Conservation (phyloP, 192 early-diverging fungal species). For the Coemansia sp. region DNA sequence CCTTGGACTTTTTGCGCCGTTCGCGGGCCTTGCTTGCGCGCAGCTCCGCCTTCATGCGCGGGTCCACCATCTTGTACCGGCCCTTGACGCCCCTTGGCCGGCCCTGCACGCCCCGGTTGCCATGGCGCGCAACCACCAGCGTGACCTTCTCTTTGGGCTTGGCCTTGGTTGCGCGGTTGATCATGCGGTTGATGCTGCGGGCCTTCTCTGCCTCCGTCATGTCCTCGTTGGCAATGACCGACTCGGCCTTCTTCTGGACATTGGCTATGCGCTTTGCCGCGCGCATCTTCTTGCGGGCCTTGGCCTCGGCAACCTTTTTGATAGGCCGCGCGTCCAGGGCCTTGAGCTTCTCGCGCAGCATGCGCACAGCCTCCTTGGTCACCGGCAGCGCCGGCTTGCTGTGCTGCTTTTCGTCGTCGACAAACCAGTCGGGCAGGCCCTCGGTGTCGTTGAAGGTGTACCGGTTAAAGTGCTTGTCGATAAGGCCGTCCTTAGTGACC, state of each 20-base stretch:
- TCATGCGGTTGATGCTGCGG: conserved; percentile 73
- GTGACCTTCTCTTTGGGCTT: conserved; percentile 75
- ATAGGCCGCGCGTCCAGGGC: conserved; percentile 96
- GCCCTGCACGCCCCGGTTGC: conserved; percentile 80
- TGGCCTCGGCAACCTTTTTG: conserved; percentile 99
- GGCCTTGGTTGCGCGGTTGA: conserved; percentile 75
- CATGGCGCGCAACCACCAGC: conserved; percentile 87
- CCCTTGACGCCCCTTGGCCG: conserved; percentile 98
- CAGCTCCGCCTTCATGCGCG: conserved; percentile 94
- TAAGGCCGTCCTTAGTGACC: conserved; percentile 74
- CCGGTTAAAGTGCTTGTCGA: conserved; percentile 91
- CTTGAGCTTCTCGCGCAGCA: conserved; percentile 76
- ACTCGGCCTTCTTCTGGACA: conserved; percentile 84
- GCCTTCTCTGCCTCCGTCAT: conserved; percentile 89
- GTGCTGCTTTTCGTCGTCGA: conserved; percentile 86
- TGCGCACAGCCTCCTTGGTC: conserved; percentile 93
- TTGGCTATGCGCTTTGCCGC: conserved; percentile 72
- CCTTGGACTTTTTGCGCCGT: conserved; percentile 30
- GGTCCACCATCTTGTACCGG: conserved; percentile 95
- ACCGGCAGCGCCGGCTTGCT: conserved; percentile 88
- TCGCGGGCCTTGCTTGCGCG: conserved; percentile 68
- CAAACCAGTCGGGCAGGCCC: conserved; percentile 88
- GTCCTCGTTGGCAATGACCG: conserved; percentile 81
- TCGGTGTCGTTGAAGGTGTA: conserved; percentile 84
- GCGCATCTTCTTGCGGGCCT: conserved; percentile 91